Evolutionary conservation across 495 filamentous ascomycete species (phyloP), one percentile per base, ranked within the genome.

Genomic region (Penicillium crystallinum): DNA sequence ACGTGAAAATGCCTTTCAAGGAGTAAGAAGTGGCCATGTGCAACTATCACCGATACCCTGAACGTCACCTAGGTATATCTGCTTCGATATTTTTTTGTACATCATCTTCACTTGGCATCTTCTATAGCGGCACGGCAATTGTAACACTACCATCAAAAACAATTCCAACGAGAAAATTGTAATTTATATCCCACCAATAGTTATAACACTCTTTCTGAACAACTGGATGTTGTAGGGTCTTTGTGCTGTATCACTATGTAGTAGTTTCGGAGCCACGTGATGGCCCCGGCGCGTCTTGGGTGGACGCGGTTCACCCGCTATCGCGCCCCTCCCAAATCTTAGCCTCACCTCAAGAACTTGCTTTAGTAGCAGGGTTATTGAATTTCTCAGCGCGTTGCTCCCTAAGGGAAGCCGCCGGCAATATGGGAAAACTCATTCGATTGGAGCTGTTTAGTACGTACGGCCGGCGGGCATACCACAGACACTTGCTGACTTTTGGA

Each of bases 401-500:
- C 67, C 64, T 61, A 54, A 44, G 55, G 50, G 60, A 58, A 63
- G 69, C 64, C 53, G 54, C 65, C 51, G 60, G 61, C 69, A 80
- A 67, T 25, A 87, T 87, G 83, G 83, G 93, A 64, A 97, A 97
- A 75, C 87, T 98, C 65, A 86, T 95, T 62, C 84, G 90, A 52
- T 84, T 98, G 36, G 93, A 97, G 78, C 80, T 98, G 56, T 91
- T 87, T 75, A 97, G 91, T 95, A 80, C 51, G 87, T 50, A 42
- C 14, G 6, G 43, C 21, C 33, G 53, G 29, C 31, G 38, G 11
- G 19, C 15, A 46, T 22, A 19, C 19, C 33, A 27, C 34, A 49
- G 36, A 29, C 7, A 49, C 50, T 51, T 17, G 46, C 68, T 74
- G 61, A 78, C 61, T 54, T 36, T 52, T 45, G 36, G 53, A 34